Conservation (phyloP, 768 basidiomycete species). For the Ramaria sp. region DNA sequence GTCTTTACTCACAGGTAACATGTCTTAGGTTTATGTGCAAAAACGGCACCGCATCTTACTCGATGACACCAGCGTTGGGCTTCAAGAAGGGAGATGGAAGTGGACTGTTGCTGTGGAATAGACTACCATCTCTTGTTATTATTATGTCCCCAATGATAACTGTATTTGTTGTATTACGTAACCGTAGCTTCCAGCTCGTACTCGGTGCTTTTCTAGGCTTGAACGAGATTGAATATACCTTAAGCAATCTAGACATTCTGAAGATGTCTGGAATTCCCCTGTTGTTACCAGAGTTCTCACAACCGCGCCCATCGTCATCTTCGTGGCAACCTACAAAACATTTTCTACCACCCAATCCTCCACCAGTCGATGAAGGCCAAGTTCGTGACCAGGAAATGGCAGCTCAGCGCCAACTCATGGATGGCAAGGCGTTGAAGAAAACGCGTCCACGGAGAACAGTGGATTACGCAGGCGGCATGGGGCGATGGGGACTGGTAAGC, state of each 20-base stretch:
- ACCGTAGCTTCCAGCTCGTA: neutral
- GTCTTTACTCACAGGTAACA: neutral
- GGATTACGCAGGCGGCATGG: constrained; percentile 85
- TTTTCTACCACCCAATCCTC: constrained; percentile 58
- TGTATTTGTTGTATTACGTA: neutral
- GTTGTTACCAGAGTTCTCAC: constrained; percentile 1
- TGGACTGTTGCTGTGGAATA: constrained; percentile 12
- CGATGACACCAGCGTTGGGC: constrained; percentile 9
- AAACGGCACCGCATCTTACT: constrained; percentile 12
- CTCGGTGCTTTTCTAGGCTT: too few species aligned
- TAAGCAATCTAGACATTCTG: too few species aligned
- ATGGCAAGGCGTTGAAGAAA: constrained; percentile 81
- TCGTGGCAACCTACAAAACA: constrained; percentile 67
- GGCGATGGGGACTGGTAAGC: constrained; percentile 75
- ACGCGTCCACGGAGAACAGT: constrained; percentile 89
- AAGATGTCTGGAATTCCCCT: constrained; percentile 1
- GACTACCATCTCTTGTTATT: neutral
- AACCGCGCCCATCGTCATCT: neutral
- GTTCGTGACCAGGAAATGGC: constrained; percentile 72
- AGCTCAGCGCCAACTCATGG: constrained; percentile 55
- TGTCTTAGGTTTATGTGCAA: constrained; percentile 12
- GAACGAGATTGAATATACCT: too few species aligned
- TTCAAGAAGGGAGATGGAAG: constrained; percentile 11
- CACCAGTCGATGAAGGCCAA: constrained; percentile 67
- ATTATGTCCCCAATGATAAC: too few species aligned